Conservation (phyloP, 768 basidiomycete genomes). For the Xerocomellus chrysenteron region DNA sequence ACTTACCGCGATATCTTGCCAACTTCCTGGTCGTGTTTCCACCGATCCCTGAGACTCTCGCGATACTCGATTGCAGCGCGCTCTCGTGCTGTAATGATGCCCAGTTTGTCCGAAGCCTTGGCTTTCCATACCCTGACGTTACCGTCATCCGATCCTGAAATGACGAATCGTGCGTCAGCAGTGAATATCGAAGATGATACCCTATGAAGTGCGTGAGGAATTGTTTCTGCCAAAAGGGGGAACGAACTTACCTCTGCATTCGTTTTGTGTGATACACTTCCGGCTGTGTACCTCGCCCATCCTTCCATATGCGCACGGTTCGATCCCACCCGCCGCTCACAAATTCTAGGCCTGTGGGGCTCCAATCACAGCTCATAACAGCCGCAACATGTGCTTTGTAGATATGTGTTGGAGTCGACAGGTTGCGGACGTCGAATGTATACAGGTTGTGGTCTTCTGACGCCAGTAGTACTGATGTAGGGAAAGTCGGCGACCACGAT, state of each 20-base stretch:
- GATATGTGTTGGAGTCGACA: conserved; percentile 81
- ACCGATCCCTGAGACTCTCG: conserved; percentile 80
- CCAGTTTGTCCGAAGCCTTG: conserved; percentile 88
- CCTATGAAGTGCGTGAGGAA: conserved; percentile 37
- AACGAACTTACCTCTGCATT: conserved; percentile 79
- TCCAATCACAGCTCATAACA: conserved; percentile 97
- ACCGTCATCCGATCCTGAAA: conserved; percentile 92
- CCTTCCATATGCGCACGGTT: conserved; percentile 90
- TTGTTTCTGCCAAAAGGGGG: neutral
- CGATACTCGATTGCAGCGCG: conserved; percentile 92
- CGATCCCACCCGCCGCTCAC: conserved; percentile 97
- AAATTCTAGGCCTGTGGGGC: conserved; percentile 92
- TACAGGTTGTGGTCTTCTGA: conserved; percentile 99
- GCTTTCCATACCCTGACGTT: conserved; percentile 96
- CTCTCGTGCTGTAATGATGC: conserved; percentile 86
- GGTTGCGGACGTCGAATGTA: conserved; percentile 91
- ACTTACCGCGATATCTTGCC: conserved; percentile 76
- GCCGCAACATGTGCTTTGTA: conserved; percentile 98
- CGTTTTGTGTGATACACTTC: conserved; percentile 98
- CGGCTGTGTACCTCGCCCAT: conserved; percentile 73
- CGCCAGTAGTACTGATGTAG: conserved; percentile 87
- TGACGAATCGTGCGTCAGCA: conserved; percentile 85
- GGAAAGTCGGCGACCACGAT: conserved; percentile 95
- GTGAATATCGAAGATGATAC: conserved; percentile 89
- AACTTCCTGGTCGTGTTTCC: conserved; percentile 83